phyloP scores from a whole-genome alignment of 306 rosid species.

The Pterocarpus santalinus region DNA sequence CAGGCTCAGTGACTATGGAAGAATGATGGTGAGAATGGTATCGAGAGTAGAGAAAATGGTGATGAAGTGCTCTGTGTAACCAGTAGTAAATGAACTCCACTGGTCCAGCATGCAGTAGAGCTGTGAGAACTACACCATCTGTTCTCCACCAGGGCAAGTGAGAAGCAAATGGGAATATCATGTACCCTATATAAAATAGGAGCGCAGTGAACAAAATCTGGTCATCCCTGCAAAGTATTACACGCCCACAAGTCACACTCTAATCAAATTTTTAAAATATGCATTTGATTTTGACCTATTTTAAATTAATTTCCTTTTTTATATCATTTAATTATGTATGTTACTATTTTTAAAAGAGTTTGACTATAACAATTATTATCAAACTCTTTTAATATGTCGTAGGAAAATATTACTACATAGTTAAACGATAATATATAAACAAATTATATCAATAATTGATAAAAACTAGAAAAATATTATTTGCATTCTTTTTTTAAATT shows the following conservation, averaged over 20 bases:
- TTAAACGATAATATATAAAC: no score
- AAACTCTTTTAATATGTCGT: no score
- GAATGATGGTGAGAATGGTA: constrained; percentile 74
- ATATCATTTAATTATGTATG: no score
- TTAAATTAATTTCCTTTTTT: no score
- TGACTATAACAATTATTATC: no score
- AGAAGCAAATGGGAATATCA: not conserved
- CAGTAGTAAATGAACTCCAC: constrained; percentile 82
- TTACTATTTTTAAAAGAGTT: no score
- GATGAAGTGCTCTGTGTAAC: constrained; percentile 85
- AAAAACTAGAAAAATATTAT: no score
- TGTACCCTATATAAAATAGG: constrained; percentile 36
- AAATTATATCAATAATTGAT: no score
- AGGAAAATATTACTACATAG: no score
- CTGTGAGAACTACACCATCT: constrained; percentile 59
- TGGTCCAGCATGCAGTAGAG: constrained; percentile 61
- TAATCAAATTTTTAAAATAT: no score
- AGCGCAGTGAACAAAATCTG: constrained; percentile 73
- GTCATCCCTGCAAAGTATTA: constrained; percentile 63
- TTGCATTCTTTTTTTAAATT: no score
- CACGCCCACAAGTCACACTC: not conserved
- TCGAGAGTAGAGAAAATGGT: constrained; percentile 77
- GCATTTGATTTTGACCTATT: no score
- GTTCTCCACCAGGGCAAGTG: constrained; percentile 60
- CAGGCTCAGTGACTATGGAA: constrained; percentile 57